phyloP scores from a whole-genome alignment of 257 asterid species.

The Solanum ossicruentum region DNA sequence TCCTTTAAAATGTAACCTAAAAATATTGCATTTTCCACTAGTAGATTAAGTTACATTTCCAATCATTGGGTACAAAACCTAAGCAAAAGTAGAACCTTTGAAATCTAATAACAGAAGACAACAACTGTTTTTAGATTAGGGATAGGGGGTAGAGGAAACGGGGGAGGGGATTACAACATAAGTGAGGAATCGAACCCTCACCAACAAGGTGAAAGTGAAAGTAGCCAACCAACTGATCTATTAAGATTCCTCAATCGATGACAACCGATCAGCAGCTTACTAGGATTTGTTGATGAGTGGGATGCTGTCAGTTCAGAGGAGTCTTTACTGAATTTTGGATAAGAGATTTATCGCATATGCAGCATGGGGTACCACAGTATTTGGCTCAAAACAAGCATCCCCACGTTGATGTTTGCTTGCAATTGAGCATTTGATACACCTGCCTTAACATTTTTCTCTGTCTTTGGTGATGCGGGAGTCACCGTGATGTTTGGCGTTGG shows the following conservation, averaged over 20 bases:
- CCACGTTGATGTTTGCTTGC: constrained; percentile 52
- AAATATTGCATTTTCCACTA: not conserved
- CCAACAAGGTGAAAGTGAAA: not conserved
- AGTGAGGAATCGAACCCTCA: not conserved
- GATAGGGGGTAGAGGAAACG: not conserved
- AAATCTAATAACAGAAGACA: not conserved
- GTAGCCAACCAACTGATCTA: not conserved
- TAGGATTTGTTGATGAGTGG: constrained; percentile 35
- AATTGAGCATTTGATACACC: constrained; percentile 24
- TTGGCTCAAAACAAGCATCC: constrained; percentile 59
- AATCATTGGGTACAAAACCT: not conserved
- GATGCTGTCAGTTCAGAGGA: constrained; percentile 28
- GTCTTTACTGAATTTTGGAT: constrained; percentile 23
- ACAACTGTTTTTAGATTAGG: too few species aligned
- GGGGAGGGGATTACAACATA: not conserved
- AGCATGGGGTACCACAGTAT: constrained; percentile 37
- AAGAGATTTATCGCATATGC: constrained; percentile 53
- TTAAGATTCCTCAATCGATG: not conserved
- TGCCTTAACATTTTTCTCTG: constrained; percentile 33
- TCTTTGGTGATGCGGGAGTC: constrained; percentile 8
- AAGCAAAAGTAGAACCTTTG: not conserved
- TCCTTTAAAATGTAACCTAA: constrained; percentile 20
- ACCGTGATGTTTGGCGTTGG: constrained; percentile 1
- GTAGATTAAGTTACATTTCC: not conserved
- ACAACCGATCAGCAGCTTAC: constrained; percentile 15